Evolutionary conservation across 495 filamentous ascomycete species (phyloP), one percentile per base, ranked within the genome.

Genomic region (Endocarpon pusillum): DNA sequence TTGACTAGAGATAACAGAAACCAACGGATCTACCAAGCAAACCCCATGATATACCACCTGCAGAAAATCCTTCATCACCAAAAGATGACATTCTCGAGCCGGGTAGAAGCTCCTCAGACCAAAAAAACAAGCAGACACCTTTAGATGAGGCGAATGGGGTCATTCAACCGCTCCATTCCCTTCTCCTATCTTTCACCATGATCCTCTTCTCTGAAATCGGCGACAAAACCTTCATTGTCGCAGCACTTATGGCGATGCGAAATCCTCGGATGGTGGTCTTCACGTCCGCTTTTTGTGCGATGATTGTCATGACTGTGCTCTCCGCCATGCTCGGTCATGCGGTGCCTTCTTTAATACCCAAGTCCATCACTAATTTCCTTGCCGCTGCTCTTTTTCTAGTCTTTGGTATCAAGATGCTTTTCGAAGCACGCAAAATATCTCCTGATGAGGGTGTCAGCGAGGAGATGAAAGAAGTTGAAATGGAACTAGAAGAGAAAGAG

Each of bases 231-330:
- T 97, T 97, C 59, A 66, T 97, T 25, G 83, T 97, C 27, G 89
- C 89, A 10, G 89, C 89, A 17, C 67, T 97, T 15, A 97, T 97
- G 89, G 89, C 89, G 1, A 97, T 97, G 89, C 83, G 93, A 43
- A 86, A 97, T 49, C 78, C 89, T 27, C 81, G 87, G 21, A 53
- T 94, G 35, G 64, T 94, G 9, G 91, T 97, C 26, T 97, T 96
- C 59, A 74, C 81, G 5, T 83, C 89, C 4, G 89, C 89, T n/a
- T 83, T 96, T 45, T 66, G 73, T 40, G 92, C 89, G 16, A 59
- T 97, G 33, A 71, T 92, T 34, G 67, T 74, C 49, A 97, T 97
- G 89, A 94, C 91, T 0, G 68, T 96, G 16, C 69, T 97, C n/a
- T 96, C 89, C 4, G 91, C 89, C 11, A 61, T 97, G n/a, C 62